Evolutionary conservation across 2,329 filamentous ascomycete species (phyloP), one percentile per base, ranked within the genome.

Genomic region (Alternaria brassicae): DNA sequence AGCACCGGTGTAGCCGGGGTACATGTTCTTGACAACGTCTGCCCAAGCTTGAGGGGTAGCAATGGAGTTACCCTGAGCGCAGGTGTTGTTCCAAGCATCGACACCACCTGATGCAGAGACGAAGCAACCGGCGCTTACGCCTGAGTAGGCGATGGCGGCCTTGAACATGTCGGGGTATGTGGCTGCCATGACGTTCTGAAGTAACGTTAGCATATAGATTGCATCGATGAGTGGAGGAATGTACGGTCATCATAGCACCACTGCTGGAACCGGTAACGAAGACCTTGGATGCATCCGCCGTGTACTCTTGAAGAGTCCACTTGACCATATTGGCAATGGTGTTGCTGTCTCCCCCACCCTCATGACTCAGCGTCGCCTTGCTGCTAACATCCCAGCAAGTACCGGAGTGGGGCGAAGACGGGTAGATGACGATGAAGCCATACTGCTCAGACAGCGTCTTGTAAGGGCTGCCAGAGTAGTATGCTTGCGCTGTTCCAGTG

Each of bases 341-440:
- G 53, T 83, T 81, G 59, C 80, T 84, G 71, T 88, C 84, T 3
- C 85, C 84, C 25, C 85, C 85, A 13, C 84, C 85, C 51, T 84
- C 79, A 67, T 87, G 86, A 12, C 79, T 85, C 8, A 88, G 79
- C 0, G 85, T 80, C 25, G 79, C 80, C 45, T 80, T 79, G 17
- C 83, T 86, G 25, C 83, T 84, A 8, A 88, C 84, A 59, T 88
- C 86, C 85, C 85, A 88, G 77, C 86, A 88, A 51, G 78, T 77
- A 6, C 79, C 84, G n/a, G 72, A 72, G 65, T 84, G 82, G 0
- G 84, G 83, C 2, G 81, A 82, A 63, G 81, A 79, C 1, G 85
- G 85, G 73, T 85, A 88, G 69, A 88, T 84, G 60, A 87, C 83
- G 41, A 89, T 86, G 72, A 84, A 88, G 44, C 85, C 86, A 61